phyloP scores from a whole-genome alignment of 805 yeast species.

The Wickerhamiella slavikovae region DNA sequence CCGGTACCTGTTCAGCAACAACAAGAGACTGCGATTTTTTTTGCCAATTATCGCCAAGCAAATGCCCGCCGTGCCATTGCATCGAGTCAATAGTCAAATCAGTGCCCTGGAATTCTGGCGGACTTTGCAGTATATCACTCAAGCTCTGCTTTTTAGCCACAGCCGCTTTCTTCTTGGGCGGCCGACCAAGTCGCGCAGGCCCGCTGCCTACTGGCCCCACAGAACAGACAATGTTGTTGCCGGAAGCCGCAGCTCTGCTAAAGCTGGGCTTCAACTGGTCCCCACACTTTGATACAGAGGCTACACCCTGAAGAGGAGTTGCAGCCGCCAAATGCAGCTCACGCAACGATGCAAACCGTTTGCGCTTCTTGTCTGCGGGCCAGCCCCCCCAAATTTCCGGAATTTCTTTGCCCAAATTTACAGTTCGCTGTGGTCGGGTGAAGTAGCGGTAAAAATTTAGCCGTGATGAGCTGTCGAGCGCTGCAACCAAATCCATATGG shows the following conservation, averaged over 20 bases:
- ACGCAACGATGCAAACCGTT: conserved; percentile 1
- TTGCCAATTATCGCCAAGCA: no score
- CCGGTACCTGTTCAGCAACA: no score
- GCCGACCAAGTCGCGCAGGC: no score
- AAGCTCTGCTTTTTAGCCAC: neutral
- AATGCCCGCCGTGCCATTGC: no score
- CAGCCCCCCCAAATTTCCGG: conserved; percentile 14
- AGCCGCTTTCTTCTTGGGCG: neutral
- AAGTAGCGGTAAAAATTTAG: conserved; percentile 49
- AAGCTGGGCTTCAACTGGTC: neutral
- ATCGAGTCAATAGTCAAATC: no score
- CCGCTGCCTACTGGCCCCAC: no score
- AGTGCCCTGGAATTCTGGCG: no score
- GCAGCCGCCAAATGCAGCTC: conserved; percentile 1
- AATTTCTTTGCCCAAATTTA: neutral
- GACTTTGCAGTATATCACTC: neutral
- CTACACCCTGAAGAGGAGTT: conserved; percentile 4
- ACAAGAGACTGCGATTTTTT: no score
- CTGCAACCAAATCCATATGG: conserved; percentile 29
- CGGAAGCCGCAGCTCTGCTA: no score
- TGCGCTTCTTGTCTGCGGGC: conserved; percentile 1
- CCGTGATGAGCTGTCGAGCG: conserved; percentile 56
- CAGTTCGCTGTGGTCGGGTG: conserved; percentile 14
- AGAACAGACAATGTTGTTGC: no score
- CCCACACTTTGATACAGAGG: conserved; percentile 3